Percentiles rank a stretch among this genome's conserved stretches.
phyloP scores from a whole-genome alignment of 1,139 yeast species.

The Geotrichum reessii region DNA sequence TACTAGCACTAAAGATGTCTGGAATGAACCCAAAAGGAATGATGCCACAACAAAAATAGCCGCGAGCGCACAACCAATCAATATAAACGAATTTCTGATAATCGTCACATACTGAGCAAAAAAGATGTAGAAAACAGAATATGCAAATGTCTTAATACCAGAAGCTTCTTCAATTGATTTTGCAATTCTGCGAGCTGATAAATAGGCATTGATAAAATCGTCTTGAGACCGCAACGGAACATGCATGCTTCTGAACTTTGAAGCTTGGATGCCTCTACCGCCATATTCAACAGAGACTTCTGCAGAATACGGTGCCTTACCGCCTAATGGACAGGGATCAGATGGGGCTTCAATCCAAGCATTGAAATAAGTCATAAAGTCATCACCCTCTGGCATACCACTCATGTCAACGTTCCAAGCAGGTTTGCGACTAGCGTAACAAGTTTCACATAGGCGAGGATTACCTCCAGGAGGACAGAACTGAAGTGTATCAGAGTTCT shows the following conservation, averaged over 20 bases:
- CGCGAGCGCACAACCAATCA: slow-evolving; percentile 52
- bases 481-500: slow-evolving; percentile 33
- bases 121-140: slow-evolving; percentile 86
- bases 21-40: slow-evolving; percentile 59
- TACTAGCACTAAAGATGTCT: slow-evolving; percentile 53
- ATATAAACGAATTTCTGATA: slow-evolving; percentile 48
- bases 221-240: slow-evolving; percentile 70
- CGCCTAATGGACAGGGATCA: slow-evolving; percentile 92
- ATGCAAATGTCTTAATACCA: slow-evolving; percentile 69
- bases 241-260: slow-evolving; percentile 78
- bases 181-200: slow-evolving; percentile 65
- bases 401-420: slow-evolving; percentile 70
- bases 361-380: slow-evolving; percentile 65
- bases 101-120: slow-evolving; percentile 82
- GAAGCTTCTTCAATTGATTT: slow-evolving; percentile 46
- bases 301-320: slow-evolving; percentile 81
- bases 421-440: slow-evolving; percentile 53
- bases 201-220: slow-evolving; percentile 78
- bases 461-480: slow-evolving; percentile 69
- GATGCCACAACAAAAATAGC: slow-evolving; percentile 53
- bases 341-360: slow-evolving; percentile 83
- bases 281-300: slow-evolving; percentile 48
- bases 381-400: slow-evolving; percentile 74
- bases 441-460: slow-evolving; percentile 64
- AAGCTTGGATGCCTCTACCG: slow-evolving; percentile 43